These are phyloP conservation scores for Mycena vulgaris DNA, from an alignment of 768 basidiomycete species.

Conservation along the genomic window DNA sequence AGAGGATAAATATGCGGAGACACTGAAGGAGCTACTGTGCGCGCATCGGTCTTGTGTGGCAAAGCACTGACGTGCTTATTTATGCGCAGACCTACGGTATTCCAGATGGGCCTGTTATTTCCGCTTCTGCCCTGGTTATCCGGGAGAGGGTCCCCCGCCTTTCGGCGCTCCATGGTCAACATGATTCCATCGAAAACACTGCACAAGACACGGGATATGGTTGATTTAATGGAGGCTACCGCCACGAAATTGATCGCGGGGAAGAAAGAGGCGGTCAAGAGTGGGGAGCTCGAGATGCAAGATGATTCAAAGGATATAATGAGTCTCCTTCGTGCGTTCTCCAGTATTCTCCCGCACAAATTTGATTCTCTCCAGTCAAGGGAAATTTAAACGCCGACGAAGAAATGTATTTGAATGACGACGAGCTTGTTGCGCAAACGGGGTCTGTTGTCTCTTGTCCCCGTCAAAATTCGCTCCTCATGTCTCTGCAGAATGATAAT, in stretches of 20 bases:
- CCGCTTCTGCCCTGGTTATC: neutral
- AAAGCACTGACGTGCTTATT: neutral
- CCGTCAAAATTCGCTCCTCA: neutral
- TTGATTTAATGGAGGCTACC: neutral
- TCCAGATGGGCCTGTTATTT: neutral
- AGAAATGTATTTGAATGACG: neutral
- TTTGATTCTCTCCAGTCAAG: neutral
- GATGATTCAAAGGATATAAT: conserved; percentile 6
- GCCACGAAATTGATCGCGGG: neutral
- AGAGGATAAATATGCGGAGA: neutral
- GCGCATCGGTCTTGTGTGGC: no score
- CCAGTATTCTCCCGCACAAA: neutral
- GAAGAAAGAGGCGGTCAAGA: neutral
- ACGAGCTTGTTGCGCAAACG: conserved; percentile 9
- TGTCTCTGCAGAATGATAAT: conserved; percentile 42
- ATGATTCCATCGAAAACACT: neutral
- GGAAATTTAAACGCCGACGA: neutral
- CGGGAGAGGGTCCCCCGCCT: neutral
- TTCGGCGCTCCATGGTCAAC: neutral
- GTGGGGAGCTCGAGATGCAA: neutral
- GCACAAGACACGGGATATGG: neutral
- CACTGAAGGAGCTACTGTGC: neutral
- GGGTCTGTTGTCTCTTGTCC: neutral
- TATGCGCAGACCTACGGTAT: neutral
- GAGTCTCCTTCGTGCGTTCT: neutral